Conservation (phyloP, 345 rosid genomes). For the Citrus australasica region DNA sequence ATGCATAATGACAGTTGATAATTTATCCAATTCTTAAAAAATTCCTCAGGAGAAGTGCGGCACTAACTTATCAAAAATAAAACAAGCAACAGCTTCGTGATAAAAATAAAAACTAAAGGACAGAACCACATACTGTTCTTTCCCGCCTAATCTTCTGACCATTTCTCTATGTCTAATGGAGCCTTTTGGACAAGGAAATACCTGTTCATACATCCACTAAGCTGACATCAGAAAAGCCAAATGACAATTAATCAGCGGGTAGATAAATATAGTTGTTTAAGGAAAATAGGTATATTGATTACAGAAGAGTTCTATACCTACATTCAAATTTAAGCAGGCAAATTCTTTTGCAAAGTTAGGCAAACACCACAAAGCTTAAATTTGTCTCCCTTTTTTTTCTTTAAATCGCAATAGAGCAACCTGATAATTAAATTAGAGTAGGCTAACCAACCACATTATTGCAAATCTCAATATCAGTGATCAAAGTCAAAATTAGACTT, state of each 20-base stretch:
- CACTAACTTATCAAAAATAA: background rate
- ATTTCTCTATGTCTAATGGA: slow-evolving; percentile 71
- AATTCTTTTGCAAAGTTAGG: background rate
- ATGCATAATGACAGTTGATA: background rate
- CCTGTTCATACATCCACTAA: slow-evolving; percentile 36
- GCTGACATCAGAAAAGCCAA: slow-evolving; percentile 9
- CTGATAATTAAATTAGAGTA: background rate
- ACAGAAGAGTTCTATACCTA: background rate
- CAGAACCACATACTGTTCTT: slow-evolving; percentile 57
- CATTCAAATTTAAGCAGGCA: background rate
- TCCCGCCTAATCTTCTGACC: slow-evolving; percentile 70
- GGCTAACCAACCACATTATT: background rate
- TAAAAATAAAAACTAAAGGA: slow-evolving; percentile 1
- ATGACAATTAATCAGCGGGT: background rate
- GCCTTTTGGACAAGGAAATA: slow-evolving; percentile 89
- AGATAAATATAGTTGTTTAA: background rate
- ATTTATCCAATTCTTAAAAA: background rate
- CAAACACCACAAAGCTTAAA: background rate
- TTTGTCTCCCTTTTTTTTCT: background rate
- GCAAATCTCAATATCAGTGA: background rate
- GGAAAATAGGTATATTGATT: background rate
- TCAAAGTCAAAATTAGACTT: background rate
- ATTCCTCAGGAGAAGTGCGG: background rate
- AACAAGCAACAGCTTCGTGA: background rate
- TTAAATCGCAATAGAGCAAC: background rate